Conservation (phyloP, 352 stramenopile genomes). For the Globisporangium uncinulatum region DNA sequence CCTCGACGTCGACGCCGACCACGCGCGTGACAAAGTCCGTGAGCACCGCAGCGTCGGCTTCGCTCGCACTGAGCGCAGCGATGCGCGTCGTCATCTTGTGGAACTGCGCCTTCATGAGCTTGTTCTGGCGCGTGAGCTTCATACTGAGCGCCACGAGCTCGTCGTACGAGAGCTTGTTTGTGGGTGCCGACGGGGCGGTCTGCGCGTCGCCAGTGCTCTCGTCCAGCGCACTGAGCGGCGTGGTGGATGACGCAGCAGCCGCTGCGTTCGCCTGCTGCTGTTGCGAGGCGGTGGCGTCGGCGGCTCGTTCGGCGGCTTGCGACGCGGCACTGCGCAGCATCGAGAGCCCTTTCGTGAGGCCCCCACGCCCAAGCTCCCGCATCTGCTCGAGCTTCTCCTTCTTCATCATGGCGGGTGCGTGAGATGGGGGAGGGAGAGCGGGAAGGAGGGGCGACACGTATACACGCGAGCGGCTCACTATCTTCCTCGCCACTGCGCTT, state of each 20-base stretch:
- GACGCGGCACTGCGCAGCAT: slow-evolving; percentile 55
- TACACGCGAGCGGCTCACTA: too few relatives aligned
- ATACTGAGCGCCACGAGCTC: slow-evolving; percentile 79
- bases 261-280: slow-evolving; percentile 7
- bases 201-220: not conserved
- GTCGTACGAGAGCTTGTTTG: slow-evolving; percentile 57
- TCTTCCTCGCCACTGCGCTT: too few relatives aligned
- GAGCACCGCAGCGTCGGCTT: slow-evolving; percentile 46
- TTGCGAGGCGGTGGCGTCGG: slow-evolving; percentile 4
- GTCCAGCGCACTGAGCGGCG: slow-evolving; percentile 7
- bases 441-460: too few relatives aligned
- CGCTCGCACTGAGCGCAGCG: slow-evolving; percentile 22
- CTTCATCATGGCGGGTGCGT: slow-evolving; percentile 44
- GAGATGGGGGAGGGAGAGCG: not conserved
- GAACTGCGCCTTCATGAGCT: slow-evolving; percentile 81
- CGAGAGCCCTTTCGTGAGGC: slow-evolving; percentile 70
- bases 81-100: slow-evolving; percentile 68
- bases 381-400: slow-evolving; percentile 89
- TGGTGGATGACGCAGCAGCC: not conserved
- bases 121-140: slow-evolving; percentile 88
- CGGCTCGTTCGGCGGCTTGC: slow-evolving; percentile 24
- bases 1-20: slow-evolving; percentile 60
- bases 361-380: slow-evolving; percentile 72
- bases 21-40: slow-evolving; percentile 52
- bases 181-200: not conserved